Evolutionary conservation across 192 early-diverging fungal genomes (phyloP), one percentile per base, ranked within the genome.

Genomic region (Chytriomyces sp.): DNA sequence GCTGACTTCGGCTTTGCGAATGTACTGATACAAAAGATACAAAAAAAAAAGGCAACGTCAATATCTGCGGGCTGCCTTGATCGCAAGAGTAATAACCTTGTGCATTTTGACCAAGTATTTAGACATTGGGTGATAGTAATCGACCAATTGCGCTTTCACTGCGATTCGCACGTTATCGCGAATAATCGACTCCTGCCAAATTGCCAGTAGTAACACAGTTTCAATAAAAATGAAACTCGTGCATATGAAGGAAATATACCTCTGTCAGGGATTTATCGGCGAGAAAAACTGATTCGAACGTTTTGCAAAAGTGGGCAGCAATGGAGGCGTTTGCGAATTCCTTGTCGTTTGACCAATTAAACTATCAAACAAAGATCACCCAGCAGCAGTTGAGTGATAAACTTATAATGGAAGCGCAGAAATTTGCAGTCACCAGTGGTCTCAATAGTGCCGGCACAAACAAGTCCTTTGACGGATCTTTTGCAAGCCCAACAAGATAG

Each of bases 401-500:
- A 35, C 35, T 35, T 35, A 35, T 35, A 4, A 35, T 35, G 3
- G 35, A 35, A 35, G 35, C 35, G 35, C 35, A 35, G 35, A 35
- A 35, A 2, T 1, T 35, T 35, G 35, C 35, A 35, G 35, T 35
- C 35, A 35, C 35, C 24, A 23, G 8, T 61, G 20, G 76, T 16
- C 60, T 28, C 60, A 57, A 20, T 57, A 20, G 13, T 13, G 53
- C 53, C 16, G 53, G 77, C 45, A 13, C 80, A 82, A 53, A n/a
- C 16, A 43, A 26, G 13, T 89, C 77, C 62, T 92, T 90, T 11
- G 86, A 77, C 44, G 93, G 77, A 16, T 87, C 85, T 7, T 59
- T 50, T 10, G 69, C 69, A 8, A 98, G 86, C 1, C 93, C 94
- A 7, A 89, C 89, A 16, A 96, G 79, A 85, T 94, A 95, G 50